Base-by-base conservation (phyloP, 2,329 filamentous ascomycete genomes). In the Neofusicoccum kwambonambiense region DNA sequence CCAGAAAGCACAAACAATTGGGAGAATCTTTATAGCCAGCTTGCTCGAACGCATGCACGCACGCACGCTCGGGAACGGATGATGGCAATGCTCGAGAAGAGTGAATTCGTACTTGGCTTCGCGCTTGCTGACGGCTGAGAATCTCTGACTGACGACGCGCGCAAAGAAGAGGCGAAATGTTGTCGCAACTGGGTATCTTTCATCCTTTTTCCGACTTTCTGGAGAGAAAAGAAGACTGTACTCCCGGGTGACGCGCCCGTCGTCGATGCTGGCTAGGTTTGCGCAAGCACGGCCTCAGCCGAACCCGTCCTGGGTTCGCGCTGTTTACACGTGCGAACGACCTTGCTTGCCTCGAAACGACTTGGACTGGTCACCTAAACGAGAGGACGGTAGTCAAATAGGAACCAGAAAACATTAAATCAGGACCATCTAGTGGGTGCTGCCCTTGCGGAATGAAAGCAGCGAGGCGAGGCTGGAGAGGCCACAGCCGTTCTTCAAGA, bases 401-500 rank as follows among this genome's bases (percentile, higher is more conserved):
- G 42, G 56, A 60, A 60, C 56, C 56, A 60, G 42, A 35, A 60
- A 57, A 60, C 13, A 37, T 37, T 60, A 19, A 60, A 60, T 60
- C 56, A 31, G 6, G 31, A 12, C 56, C 52, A 27, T 54, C 63
- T 76, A 82, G 68, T 82, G 80, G 58, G 77, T 77, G 57, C 89
- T 85, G 77, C 90, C 90, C 83, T 93, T 92, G 67, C 81, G 76
- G 82, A 95, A 99, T 63, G 91, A 89, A 67, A 99, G 84, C 68
- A 99, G 81, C 73, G 97, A 93, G 17, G 93, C 89, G 70, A 99
- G 83, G 77, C 91, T 96, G 52, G 85, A 85, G 64, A 95, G 83
- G 63, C 89, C 89, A 82, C 94, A 98, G 19, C 95, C 94, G 72
- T 91, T 91, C 82, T 93, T 93, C 75, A 99, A 80, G 83, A 99